Conservation (phyloP, 148 eudicot species). For the Silene latifolia region DNA sequence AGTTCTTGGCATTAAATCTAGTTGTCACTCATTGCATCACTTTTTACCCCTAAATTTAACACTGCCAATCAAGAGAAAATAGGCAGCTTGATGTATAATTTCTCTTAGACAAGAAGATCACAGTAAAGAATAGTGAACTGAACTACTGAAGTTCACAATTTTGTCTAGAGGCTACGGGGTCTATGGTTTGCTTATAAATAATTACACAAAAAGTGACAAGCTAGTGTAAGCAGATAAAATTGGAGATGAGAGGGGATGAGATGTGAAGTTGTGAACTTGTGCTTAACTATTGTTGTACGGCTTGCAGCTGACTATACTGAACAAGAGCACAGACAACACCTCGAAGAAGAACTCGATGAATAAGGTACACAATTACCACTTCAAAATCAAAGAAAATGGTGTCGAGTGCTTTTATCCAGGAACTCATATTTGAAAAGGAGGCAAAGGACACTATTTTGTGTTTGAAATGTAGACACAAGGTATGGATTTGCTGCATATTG, state of each 20-base stretch:
- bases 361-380: conserved; percentile 60
- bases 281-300: neutral
- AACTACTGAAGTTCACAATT: neutral
- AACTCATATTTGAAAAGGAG: conserved; percentile 41
- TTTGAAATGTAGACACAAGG: neutral
- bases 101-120: too few relatives aligned
- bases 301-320: conserved; percentile 68
- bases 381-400: conserved; percentile 61
- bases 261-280: neutral
- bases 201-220: too few relatives aligned
- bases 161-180: neutral
- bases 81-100: too few relatives aligned
- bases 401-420: conserved; percentile 87
- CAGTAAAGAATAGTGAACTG: too few relatives aligned
- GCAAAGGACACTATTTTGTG: neutral
- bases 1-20: too few relatives aligned
- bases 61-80: too few relatives aligned
- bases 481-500: neutral
- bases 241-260: neutral
- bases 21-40: too few relatives aligned
- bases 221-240: too few relatives aligned
- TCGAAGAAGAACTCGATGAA: conserved; percentile 27
- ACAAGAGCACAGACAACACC: conserved; percentile 38
- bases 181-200: too few relatives aligned
- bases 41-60: too few relatives aligned